A percentile compares a stretch with the other conserved stretches of the same genome.
These are phyloP conservation scores for Phyllosticta citriasiana DNA, from an alignment of 2,329 filamentous ascomycete species.

Conservation along the genomic window DNA sequence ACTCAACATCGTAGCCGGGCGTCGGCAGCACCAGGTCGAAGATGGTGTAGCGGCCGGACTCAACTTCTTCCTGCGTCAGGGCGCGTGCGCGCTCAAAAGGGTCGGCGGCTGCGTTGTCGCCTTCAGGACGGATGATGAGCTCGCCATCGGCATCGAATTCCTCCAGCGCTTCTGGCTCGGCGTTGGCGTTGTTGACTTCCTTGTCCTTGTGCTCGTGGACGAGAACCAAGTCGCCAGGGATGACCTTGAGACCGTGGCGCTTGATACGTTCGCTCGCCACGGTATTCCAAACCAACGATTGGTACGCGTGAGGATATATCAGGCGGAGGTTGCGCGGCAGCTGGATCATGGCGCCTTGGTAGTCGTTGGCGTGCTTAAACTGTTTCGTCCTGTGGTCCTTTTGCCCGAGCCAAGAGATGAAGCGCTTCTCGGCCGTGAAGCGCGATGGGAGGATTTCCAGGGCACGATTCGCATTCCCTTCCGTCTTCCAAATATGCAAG, in stretches of 20 bases:
- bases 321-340: slow-evolving; percentile 75
- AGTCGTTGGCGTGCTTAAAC: slow-evolving; percentile 52
- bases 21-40: slow-evolving; percentile 84
- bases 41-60: slow-evolving; percentile 65
- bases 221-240: slow-evolving; percentile 78
- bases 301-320: slow-evolving; percentile 97
- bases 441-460: slow-evolving; percentile 63
- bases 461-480: slow-evolving; percentile 49
- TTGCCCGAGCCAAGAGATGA: slow-evolving; percentile 65
- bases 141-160: slow-evolving; percentile 53
- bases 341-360: slow-evolving; percentile 65
- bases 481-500: slow-evolving; percentile 62
- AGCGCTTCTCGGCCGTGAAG: slow-evolving; percentile 67
- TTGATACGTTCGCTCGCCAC: slow-evolving; percentile 74
- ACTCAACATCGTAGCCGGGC: slow-evolving; percentile 84
- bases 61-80: slow-evolving; percentile 67
- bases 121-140: slow-evolving; percentile 52
- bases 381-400: slow-evolving; percentile 35
- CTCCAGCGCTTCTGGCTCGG: slow-evolving; percentile 16
- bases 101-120: slow-evolving; percentile 48
- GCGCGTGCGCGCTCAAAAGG: slow-evolving; percentile 60
- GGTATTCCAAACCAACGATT: slow-evolving; percentile 89
- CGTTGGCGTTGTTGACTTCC: slow-evolving; percentile 14
- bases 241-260: slow-evolving; percentile 59
- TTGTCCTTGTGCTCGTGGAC: slow-evolving; percentile 47